A percentile compares a stretch with the other conserved stretches of the same genome.
phyloP scores from a whole-genome alignment of 1,284 basidiomycete genomes.

The Ceratorhiza oryzae-sativae region DNA sequence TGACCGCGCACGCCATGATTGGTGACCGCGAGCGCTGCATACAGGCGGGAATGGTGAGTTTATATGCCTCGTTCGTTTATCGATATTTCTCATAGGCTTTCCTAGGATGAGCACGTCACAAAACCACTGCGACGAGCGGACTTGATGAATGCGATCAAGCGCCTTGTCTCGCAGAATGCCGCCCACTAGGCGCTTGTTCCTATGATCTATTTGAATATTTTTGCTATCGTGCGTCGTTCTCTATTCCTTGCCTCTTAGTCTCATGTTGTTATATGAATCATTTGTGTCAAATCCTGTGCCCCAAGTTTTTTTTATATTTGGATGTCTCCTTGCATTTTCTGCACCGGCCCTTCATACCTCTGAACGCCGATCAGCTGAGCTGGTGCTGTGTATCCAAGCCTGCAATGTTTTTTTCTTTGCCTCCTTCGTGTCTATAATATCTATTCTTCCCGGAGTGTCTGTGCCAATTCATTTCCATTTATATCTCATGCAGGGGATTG shows the following conservation, averaged over 20 bases:
- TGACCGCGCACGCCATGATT: conserved; percentile 95
- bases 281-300: not conserved
- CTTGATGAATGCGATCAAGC: conserved; percentile 77
- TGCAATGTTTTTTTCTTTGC: not conserved
- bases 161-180: conserved; percentile 55
- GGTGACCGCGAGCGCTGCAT: conserved; percentile 93
- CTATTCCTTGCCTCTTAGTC: not conserved
- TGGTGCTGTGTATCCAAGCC: conserved; percentile 23
- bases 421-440: conserved; percentile 32
- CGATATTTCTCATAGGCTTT: not conserved
- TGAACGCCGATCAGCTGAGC: conserved; percentile 11
- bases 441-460: conserved; percentile 22
- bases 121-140: conserved; percentile 79
- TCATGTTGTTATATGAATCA: not conserved
- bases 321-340: not conserved
- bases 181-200: not conserved
- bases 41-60: conserved; percentile 81
- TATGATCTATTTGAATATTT: not conserved
- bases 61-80: conserved; percentile 1
- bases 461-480: conserved; percentile 48
- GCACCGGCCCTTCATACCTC: conserved; percentile 16
- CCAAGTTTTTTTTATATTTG: not conserved
- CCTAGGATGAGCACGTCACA: conserved; percentile 71
- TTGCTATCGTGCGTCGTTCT: conserved; percentile 14
- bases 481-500: not conserved